Evolutionary conservation across 2,329 filamentous ascomycete species (phyloP).

Genomic region (Epichloe bromicola): DNA sequence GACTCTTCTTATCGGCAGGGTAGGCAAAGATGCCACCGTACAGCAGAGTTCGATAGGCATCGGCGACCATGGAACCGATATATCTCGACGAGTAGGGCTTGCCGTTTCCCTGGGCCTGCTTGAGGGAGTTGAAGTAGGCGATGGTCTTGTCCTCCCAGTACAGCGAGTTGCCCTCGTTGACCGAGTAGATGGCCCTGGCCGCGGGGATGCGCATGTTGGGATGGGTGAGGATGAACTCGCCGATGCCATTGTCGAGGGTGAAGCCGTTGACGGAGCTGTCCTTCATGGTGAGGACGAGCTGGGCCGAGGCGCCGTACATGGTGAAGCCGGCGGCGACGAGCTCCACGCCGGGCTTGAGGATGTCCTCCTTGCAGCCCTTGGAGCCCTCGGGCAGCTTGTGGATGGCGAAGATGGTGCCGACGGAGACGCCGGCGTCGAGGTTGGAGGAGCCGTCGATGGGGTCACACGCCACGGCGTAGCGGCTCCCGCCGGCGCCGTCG

Average conservation of each 20-base stretch:
- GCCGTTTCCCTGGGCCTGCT: conserved; percentile 57
- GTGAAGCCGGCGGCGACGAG: conserved; percentile 95
- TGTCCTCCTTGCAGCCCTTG: conserved; percentile 65
- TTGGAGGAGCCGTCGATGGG: conserved; percentile 98
- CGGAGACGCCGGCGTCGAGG: conserved; percentile 91
- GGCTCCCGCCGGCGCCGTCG: conserved; percentile 57
- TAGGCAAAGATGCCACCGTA: conserved; percentile 98
- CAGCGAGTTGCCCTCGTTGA: conserved; percentile 95
- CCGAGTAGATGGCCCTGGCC: conserved; percentile 79
- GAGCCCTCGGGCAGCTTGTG: conserved; percentile 76
- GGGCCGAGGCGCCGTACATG: conserved; percentile 96
- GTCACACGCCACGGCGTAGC: conserved; percentile 93
- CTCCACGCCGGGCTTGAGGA: conserved; percentile 81
- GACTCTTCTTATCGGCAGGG: conserved; percentile 93
- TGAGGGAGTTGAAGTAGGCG: conserved; percentile 80
- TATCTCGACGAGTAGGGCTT: conserved; percentile 94
- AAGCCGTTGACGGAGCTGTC: conserved; percentile 89
- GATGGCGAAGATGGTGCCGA: conserved; percentile 93
- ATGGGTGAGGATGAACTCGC: conserved; percentile 97
- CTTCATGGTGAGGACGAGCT: conserved; percentile 95
- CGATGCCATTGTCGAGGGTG: conserved; percentile 89
- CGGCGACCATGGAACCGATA: conserved; percentile 96
- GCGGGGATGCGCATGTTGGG: conserved; percentile 83
- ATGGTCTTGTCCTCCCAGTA: conserved; percentile 90
- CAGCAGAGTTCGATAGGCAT: conserved; percentile 87